Conservation (phyloP, 768 basidiomycete species). For the Amanita muscaria region DNA sequence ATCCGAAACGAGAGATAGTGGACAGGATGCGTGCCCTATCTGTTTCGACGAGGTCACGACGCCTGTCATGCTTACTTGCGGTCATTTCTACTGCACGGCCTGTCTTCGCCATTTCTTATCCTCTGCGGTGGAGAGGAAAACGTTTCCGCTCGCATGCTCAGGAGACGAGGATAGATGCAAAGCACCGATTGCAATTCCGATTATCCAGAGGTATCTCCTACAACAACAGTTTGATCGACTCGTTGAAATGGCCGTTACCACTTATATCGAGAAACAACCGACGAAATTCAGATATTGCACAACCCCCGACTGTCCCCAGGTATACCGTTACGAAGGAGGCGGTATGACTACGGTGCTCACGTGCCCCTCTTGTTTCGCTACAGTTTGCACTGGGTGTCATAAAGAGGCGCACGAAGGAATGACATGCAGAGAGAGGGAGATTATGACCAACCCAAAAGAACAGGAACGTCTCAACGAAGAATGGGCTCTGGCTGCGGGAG, state of each 20-base stretch:
- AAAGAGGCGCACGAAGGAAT: constrained; percentile 43
- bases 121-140: constrained; percentile 3
- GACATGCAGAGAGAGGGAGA: constrained; percentile 32
- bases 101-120: constrained; percentile 4
- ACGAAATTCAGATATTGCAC: constrained; percentile 43
- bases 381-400: constrained; percentile 41
- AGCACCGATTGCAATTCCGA: constrained; percentile 27
- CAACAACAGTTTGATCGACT: constrained; percentile 34
- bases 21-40: constrained; percentile 4
- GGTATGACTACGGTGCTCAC: constrained; percentile 21
- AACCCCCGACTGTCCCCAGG: constrained; percentile 44
- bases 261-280: constrained; percentile 35
- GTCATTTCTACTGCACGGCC: constrained; percentile 5
- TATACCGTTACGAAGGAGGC: constrained; percentile 25
- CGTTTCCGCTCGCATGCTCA: constrained; percentile 5
- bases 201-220: constrained; percentile 30
- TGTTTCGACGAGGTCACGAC: constrained; percentile 5
- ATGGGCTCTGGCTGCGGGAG: constrained; percentile 30
- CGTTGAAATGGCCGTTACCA: constrained; percentile 33
- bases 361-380: constrained; percentile 45
- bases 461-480: constrained; percentile 34
- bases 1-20: background rate
- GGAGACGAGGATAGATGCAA: constrained; percentile 6
- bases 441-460: constrained; percentile 26
- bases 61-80: constrained; percentile 2